Conservation (phyloP, 1,284 basidiomycete species). For the Cryptococcus jaspeensis region DNA sequence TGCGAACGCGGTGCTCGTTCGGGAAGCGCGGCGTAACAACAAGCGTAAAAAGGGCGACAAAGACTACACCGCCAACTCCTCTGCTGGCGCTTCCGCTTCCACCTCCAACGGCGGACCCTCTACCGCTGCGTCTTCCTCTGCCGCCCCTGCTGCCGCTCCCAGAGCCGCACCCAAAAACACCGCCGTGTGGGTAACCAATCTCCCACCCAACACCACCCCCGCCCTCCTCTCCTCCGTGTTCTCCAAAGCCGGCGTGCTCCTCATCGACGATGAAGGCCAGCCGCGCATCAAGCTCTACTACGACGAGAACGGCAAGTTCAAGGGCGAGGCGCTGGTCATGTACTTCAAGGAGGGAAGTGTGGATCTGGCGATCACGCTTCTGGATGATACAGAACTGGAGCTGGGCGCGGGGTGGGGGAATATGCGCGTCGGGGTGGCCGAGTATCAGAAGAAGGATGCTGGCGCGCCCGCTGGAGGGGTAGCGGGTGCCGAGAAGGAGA, state of each 20-base stretch:
- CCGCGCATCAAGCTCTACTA: slow-evolving; percentile 93
- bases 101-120: slow-evolving; percentile 3
- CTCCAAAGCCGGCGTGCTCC: slow-evolving; percentile 84
- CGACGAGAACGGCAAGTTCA: slow-evolving; percentile 83
- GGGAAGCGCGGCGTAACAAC: slow-evolving; percentile 62
- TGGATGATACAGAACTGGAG: slow-evolving; percentile 90
- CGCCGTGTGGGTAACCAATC: slow-evolving; percentile 82
- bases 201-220: slow-evolving; percentile 73
- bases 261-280: slow-evolving; percentile 83
- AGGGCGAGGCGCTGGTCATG: slow-evolving; percentile 91
- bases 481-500: slow-evolving; percentile 51
- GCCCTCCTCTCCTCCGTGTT: slow-evolving; percentile 81
- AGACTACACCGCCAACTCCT: slow-evolving; percentile 67
- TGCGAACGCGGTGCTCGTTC: slow-evolving; percentile 74
- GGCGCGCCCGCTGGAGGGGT: slow-evolving; percentile 52
- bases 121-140: background rate
- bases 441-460: slow-evolving; percentile 61
- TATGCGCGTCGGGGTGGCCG: slow-evolving; percentile 81
- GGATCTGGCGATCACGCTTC: slow-evolving; percentile 73
- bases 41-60: slow-evolving; percentile 60
- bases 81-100: slow-evolving; percentile 18
- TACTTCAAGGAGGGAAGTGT: slow-evolving; percentile 98
- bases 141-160: slow-evolving; percentile 8
- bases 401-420: slow-evolving; percentile 65
- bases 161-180: slow-evolving; percentile 64